These are phyloP conservation scores for Aspergillus sp. DNA, from an alignment of 2,329 filamentous ascomycete genomes.

Conservation along the genomic window DNA sequence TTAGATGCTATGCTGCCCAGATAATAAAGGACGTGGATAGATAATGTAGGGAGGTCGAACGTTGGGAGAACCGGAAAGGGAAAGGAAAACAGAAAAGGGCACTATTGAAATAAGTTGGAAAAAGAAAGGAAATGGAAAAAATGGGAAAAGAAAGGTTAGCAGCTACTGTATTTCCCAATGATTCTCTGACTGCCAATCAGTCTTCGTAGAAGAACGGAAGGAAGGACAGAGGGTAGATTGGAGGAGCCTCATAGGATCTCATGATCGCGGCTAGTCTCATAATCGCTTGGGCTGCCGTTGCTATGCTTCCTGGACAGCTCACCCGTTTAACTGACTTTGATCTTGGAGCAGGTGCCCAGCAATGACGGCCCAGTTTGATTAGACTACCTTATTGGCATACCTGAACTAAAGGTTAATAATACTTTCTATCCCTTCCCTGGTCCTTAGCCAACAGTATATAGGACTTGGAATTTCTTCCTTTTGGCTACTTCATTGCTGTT, in stretches of 20 bases:
- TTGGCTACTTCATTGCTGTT: conserved; percentile 1
- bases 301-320: conserved; percentile 16
- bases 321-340: conserved; percentile 11
- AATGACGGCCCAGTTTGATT: conserved; percentile 21
- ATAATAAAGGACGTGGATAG: neutral
- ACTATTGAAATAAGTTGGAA: no score
- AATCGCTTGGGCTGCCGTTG: conserved; percentile 23
- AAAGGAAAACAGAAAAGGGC: neutral
- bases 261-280: neutral
- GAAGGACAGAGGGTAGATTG: conserved; percentile 1
- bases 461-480: conserved; percentile 15
- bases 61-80: neutral
- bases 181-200: neutral
- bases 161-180: neutral
- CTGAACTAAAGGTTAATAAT: conserved; percentile 9
- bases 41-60: neutral
- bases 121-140: neutral
- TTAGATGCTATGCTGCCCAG: neutral
- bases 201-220: neutral
- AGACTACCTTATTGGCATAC: conserved; percentile 15
- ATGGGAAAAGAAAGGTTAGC: neutral
- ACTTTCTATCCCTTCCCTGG: conserved; percentile 21
- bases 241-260: conserved; percentile 5
- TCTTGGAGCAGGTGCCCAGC: conserved; percentile 17
- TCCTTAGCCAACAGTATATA: conserved; percentile 21